A percentile compares a stretch with the other conserved stretches of the same genome.
phyloP scores from a whole-genome alignment of 2,329 filamentous ascomycete species.

The Bipolaris bicolor region DNA sequence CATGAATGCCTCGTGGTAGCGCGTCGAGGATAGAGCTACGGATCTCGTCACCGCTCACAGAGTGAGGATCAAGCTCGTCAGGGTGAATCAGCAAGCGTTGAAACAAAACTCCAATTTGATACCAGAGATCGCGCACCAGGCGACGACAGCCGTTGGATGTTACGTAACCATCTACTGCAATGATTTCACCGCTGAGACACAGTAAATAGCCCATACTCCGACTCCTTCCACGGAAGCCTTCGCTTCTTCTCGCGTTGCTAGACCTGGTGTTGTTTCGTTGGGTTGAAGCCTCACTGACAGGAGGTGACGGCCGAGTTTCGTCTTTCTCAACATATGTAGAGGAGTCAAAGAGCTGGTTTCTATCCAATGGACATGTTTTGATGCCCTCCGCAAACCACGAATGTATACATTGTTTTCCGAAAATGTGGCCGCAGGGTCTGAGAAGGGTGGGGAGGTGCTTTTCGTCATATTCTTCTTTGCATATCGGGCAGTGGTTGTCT shows the following conservation, averaged over 20 bases:
- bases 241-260: not conserved
- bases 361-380: conserved; percentile 3
- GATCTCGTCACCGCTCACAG: not conserved
- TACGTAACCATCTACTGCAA: conserved; percentile 6
- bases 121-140: conserved; percentile 8
- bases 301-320: not conserved
- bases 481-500: conserved; percentile 15
- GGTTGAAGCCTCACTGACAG: not conserved
- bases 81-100: not conserved
- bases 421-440: conserved; percentile 20
- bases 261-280: not conserved
- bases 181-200: conserved; percentile 6
- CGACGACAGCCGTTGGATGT: conserved; percentile 1
- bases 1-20: conserved; percentile 5
- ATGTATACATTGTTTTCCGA: conserved; percentile 17
- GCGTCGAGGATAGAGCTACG: not conserved
- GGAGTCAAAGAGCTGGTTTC: not conserved
- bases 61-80: not conserved
- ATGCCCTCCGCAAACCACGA: conserved; percentile 8
- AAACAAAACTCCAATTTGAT: conserved; percentile 3
- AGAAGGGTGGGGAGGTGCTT: conserved; percentile 6
- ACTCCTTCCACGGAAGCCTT: not conserved
- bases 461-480: conserved; percentile 6
- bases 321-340: not conserved
- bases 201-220: not conserved